Evolutionary conservation across 2,329 filamentous ascomycete species (phyloP).

Genomic region (Xylariomycetidae sp.): DNA sequence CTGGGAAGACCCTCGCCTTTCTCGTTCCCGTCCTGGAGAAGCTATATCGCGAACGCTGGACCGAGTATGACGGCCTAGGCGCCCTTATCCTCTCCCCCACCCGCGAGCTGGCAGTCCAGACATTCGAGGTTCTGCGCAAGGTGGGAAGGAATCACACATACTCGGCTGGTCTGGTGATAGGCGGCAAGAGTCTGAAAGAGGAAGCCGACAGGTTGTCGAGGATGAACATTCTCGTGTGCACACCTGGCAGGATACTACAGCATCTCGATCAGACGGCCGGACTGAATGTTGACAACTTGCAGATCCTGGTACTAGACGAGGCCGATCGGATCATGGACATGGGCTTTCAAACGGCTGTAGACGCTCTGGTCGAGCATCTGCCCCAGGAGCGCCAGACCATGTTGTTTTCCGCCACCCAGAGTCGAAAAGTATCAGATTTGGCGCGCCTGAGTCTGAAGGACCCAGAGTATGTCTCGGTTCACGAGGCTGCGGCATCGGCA

Average conservation of each 20-base stretch:
- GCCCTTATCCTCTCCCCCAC: constrained; percentile 93
- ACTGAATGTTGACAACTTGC: constrained; percentile 84
- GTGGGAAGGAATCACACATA: constrained; percentile 86
- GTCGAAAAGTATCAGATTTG: constrained; percentile 87
- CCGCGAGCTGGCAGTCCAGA: constrained; percentile 91
- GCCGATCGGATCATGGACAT: constrained; percentile 97
- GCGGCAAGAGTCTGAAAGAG: constrained; percentile 84
- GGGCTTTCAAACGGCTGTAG: constrained; percentile 87
- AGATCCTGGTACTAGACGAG: constrained; percentile 91
- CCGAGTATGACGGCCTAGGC: constrained; percentile 84
- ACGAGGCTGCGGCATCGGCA: constrained; percentile 73
- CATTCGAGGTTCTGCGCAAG: constrained; percentile 89
- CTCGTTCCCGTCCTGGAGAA: constrained; percentile 89
- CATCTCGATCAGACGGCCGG: constrained; percentile 91
- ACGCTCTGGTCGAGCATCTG: constrained; percentile 89
- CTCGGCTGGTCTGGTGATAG: constrained; percentile 89
- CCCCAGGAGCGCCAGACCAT: constrained; percentile 83
- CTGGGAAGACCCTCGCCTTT: constrained; percentile 93
- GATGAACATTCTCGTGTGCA: constrained; percentile 98
- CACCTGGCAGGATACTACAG: constrained; percentile 90
- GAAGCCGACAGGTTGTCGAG: constrained; percentile 77
- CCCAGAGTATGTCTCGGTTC: constrained; percentile 91
- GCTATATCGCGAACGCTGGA: constrained; percentile 83
- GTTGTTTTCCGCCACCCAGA: constrained; percentile 94
- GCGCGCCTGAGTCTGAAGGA: constrained; percentile 83